phyloP scores from a whole-genome alignment of 129 eudicot species.

The Oenanthe sinensis region DNA sequence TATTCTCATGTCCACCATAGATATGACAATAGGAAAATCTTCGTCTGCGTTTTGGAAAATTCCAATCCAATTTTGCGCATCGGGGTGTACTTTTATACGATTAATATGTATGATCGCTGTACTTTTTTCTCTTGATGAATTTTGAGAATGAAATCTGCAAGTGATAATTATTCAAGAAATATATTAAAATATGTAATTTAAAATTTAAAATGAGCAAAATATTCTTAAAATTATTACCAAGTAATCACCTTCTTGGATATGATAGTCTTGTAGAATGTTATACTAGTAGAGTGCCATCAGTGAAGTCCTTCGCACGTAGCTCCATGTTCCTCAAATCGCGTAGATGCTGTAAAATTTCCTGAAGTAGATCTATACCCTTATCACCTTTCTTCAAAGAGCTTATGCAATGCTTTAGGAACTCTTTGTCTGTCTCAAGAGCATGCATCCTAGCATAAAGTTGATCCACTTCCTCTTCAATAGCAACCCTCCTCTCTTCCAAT shows the following conservation, averaged over 20 bases:
- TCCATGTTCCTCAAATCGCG: slow-evolving; percentile 75
- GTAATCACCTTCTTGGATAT: slow-evolving; percentile 9
- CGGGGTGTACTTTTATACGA: background rate
- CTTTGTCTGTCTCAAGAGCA: slow-evolving; percentile 94
- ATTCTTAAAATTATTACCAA: slow-evolving; percentile 10
- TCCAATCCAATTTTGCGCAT: background rate
- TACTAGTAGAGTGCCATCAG: slow-evolving; percentile 31
- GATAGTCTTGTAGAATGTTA: slow-evolving; percentile 17
- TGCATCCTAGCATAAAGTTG: slow-evolving; percentile 78
- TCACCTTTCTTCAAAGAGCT: slow-evolving; percentile 91
- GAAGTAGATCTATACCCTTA: slow-evolving; percentile 85
- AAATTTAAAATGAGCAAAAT: background rate
- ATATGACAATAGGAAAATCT: background rate
- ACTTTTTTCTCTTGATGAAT: background rate
- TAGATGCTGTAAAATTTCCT: slow-evolving; percentile 86
- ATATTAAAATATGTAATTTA: background rate
- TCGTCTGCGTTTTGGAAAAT: background rate
- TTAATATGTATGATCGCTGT: slow-evolving; percentile 7
- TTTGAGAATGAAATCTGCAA: slow-evolving; percentile 16
- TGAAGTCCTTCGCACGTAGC: slow-evolving; percentile 45
- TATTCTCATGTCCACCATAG: slow-evolving; percentile 30
- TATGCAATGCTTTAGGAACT: slow-evolving; percentile 83
- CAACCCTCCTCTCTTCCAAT: slow-evolving; percentile 58
- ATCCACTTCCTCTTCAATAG: slow-evolving; percentile 84
- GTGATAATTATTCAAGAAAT: background rate